Percentiles rank a stretch among this genome's conserved stretches.
phyloP scores from a whole-genome alignment of 768 basidiomycete genomes.

The Amanita polypyramis region DNA sequence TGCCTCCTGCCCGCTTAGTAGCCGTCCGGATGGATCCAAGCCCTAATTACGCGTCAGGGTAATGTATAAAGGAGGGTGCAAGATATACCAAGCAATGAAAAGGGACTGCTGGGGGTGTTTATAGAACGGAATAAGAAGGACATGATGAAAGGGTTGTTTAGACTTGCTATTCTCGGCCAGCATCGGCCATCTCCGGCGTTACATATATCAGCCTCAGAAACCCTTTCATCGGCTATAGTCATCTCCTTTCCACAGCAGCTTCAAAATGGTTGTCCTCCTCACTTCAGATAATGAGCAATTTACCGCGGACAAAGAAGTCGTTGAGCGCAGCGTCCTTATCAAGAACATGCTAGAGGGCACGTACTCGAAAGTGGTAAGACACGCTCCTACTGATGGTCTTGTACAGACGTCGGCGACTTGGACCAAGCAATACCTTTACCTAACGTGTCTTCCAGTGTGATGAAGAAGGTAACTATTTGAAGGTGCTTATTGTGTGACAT shows the following conservation, averaged over 20 bases:
- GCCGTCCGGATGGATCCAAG: conserved; percentile 77
- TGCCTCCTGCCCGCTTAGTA: conserved; percentile 94
- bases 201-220: conserved; percentile 17
- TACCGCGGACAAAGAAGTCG: conserved; percentile 86
- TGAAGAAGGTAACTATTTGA: conserved; percentile 68
- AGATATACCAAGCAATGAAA: conserved; percentile 33
- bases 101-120: conserved; percentile 32
- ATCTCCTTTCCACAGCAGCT: conserved; percentile 10
- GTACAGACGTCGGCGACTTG: conserved; percentile 82
- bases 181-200: conserved; percentile 30
- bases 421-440: conserved; percentile 93
- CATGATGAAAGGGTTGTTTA: conserved; percentile 19
- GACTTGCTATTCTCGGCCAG: conserved; percentile 11
- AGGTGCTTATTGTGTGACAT: not conserved
- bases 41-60: conserved; percentile 17
- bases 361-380: conserved; percentile 11
- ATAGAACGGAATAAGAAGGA: conserved; percentile 38
- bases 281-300: conserved; percentile 97
- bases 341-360: conserved; percentile 99
- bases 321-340: conserved; percentile 91
- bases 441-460: conserved; percentile 84
- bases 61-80: conserved; percentile 3
- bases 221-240: not conserved
- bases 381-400: conserved; percentile 11
- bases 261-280: conserved; percentile 69